Base-by-base conservation (phyloP, 1,284 basidiomycete genomes). In the Ceratobasidium sp. region DNA sequence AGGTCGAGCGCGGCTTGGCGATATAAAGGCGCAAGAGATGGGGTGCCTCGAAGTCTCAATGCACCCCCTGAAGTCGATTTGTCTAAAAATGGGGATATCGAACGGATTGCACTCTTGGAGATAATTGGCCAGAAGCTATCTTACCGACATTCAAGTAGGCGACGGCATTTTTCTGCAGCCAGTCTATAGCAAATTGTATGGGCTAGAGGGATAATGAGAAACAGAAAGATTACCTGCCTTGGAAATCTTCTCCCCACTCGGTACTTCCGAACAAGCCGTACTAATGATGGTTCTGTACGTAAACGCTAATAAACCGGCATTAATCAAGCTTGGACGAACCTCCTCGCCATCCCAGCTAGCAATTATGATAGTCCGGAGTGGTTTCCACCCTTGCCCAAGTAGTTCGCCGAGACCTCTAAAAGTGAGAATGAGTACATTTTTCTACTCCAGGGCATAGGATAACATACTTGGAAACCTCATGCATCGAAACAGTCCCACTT, bases 291-390 rank as follows among this genome's bases (percentile, higher is more conserved):
- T n/a, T n/a, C n/a, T n/a, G n/a, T n/a, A n/a, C n/a, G n/a, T 25
- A 5, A 52, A 27, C 12, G 6, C 10, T 17, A 54, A 20, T 50
- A 38, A 7, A 35, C 15, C 29, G 12, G 13, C 7, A 64, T 45
- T 34, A 4, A 1, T 13, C 3, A 27, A 38, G 22, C 13, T 10
- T n/a, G 3, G 13, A 52, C 68, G 12, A 52, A 89, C 87, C 83
- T 95, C 96, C 80, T 98, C 95, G 0, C 87, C 96, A 77, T 96
- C 94, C 94, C 93, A 97, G 72, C 88, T 91, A 4, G 92, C 93
- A 60, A 98, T 83, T 20, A 96, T 79, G 74, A 96, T 87, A 17
- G 92, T 96, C 68, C 95, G 83, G 45, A 95, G 79, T 3, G 96
- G 96, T 75, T 87, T 91, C 96, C 96, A 98, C 32, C 94, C 95